A percentile compares a stretch with the other conserved stretches of the same genome.
These are phyloP conservation scores for Zymoseptoria passerinii DNA, from an alignment of 2,329 filamentous ascomycete genomes.

Conservation along the genomic window DNA sequence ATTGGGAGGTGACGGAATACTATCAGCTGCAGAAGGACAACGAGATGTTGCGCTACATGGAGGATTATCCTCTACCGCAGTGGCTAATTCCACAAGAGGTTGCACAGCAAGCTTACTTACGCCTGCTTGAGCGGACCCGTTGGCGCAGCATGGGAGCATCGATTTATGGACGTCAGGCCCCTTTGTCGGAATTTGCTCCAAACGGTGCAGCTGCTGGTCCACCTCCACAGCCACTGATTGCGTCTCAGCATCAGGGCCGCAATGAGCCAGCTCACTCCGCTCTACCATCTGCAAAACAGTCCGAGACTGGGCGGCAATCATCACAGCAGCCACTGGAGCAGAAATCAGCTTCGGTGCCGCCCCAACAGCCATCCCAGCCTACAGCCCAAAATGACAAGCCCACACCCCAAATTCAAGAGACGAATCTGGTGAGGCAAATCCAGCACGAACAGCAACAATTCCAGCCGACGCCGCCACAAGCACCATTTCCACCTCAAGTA, in stretches of 20 bases:
- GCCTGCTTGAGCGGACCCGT: constrained; percentile 20
- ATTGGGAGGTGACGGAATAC: constrained; percentile 23
- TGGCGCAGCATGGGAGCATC: constrained; percentile 20
- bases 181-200: neutral
- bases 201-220: neutral
- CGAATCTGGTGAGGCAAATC: neutral
- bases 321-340: neutral
- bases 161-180: constrained; percentile 19
- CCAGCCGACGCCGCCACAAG: neutral
- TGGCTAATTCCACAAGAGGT: constrained; percentile 22
- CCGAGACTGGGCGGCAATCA: neutral
- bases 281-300: neutral
- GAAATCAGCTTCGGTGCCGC: neutral
- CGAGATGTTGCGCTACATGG: constrained; percentile 24
- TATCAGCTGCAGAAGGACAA: constrained; percentile 23
- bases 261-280: neutral
- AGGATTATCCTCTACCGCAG: constrained; percentile 20
- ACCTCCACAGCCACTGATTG: neutral
- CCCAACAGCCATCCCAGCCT: neutral
- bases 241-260: neutral
- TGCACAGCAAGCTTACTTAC: constrained; percentile 17
- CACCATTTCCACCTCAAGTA: neutral
- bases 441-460: neutral
- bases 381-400: neutral
- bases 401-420: neutral